phyloP scores from a whole-genome alignment of 2,329 filamentous ascomycete species.

The Arthrobotrys pseudoclavata region DNA sequence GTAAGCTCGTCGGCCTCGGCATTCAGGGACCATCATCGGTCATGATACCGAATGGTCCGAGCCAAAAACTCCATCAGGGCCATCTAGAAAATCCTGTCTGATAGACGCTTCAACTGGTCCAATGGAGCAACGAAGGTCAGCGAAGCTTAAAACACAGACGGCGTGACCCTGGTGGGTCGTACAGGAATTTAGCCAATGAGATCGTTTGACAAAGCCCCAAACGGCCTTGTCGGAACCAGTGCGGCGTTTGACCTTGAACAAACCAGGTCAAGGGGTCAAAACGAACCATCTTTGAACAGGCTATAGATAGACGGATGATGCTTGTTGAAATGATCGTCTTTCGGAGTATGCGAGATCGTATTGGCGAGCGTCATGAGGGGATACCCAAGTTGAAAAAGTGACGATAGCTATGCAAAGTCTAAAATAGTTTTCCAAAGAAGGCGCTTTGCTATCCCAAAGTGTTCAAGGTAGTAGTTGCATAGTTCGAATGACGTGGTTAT shows the following conservation, averaged over 20 bases:
- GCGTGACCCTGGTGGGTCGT: slow-evolving; percentile 45
- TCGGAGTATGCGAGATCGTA: slow-evolving; percentile 6
- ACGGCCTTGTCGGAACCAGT: slow-evolving; percentile 29
- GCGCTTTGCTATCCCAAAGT: neutral
- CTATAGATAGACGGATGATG: slow-evolving; percentile 48
- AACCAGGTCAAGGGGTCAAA: slow-evolving; percentile 24
- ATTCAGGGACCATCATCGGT: slow-evolving; percentile 18
- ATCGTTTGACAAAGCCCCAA: slow-evolving; percentile 28
- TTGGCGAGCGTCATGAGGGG: slow-evolving; percentile 30
- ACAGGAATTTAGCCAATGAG: slow-evolving; percentile 45
- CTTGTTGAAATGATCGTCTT: slow-evolving; percentile 19
- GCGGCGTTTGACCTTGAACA: slow-evolving; percentile 23
- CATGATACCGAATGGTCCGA: slow-evolving; percentile 30
- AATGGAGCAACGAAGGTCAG: slow-evolving; percentile 24
- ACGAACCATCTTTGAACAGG: slow-evolving; percentile 41
- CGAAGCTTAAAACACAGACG: slow-evolving; percentile 38
- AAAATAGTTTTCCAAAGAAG: slow-evolving; percentile 19
- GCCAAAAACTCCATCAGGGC: slow-evolving; percentile 10
- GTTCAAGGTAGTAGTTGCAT: slow-evolving; percentile 13
- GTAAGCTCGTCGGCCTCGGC: slow-evolving; percentile 7
- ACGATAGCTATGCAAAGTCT: slow-evolving; percentile 7
- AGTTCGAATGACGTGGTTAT: slow-evolving; percentile 6
- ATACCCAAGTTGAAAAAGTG: neutral
- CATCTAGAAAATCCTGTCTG: slow-evolving; percentile 23
- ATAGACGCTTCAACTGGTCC: slow-evolving; percentile 52